A percentile compares a stretch with the other conserved stretches of the same genome.
Evolutionary conservation across 805 yeast species (phyloP).

Genomic region (Ogataea saltuana): DNA sequence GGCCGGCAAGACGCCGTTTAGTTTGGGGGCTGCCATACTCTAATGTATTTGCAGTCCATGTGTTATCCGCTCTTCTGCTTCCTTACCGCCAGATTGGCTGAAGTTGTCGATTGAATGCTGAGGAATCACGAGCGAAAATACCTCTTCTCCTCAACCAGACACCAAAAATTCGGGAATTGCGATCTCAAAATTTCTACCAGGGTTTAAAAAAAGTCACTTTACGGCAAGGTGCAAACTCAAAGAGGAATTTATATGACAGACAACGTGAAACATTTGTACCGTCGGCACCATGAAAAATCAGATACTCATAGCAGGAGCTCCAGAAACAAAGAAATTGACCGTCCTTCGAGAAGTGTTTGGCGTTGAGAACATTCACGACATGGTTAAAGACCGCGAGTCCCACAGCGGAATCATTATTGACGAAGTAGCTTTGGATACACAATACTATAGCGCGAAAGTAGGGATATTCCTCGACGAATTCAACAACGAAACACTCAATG

Average conservation of each 20-base stretch:
- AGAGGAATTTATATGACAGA: background rate
- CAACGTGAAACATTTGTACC: background rate
- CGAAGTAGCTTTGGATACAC: constrained; percentile 24
- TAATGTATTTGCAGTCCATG: background rate
- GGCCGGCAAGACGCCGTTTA: constrained; percentile 4
- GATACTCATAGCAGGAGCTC: constrained; percentile 47
- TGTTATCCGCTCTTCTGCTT: background rate
- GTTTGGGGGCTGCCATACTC: constrained; percentile 2
- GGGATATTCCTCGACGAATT: constrained; percentile 35
- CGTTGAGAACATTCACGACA: constrained; percentile 27
- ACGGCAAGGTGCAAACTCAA: background rate
- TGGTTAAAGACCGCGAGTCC: constrained; percentile 10
- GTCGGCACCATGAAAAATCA: constrained; percentile 34
- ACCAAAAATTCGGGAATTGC: background rate
- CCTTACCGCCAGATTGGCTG: too few species aligned
- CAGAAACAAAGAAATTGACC: constrained; percentile 41
- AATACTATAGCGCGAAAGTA: constrained; percentile 31
- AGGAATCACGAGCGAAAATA: background rate
- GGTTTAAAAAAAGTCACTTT: background rate
- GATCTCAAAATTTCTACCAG: constrained; percentile 2
- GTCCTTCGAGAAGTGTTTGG: constrained; percentile 26
- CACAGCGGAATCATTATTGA: constrained; percentile 32
- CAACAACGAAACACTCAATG: constrained; percentile 15
- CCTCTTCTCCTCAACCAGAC: background rate
- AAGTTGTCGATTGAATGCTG: too few species aligned